Conservation (phyloP, 371 early-diverging fungal species). For the Basidiobolus heterosporus region DNA sequence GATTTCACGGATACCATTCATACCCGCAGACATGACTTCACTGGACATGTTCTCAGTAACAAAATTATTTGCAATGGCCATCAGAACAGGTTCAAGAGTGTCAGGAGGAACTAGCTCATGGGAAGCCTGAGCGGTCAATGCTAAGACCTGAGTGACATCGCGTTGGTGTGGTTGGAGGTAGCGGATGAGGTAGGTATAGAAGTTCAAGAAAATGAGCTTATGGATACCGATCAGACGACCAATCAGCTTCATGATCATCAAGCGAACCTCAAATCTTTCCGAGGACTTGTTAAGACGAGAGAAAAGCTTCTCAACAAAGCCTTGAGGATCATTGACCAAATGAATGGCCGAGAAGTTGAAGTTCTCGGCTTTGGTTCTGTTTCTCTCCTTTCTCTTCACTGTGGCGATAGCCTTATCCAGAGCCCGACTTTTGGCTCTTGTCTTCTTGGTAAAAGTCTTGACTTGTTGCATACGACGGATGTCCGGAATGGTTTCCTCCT, state of each 20-base stretch:
- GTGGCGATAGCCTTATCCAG: conserved; percentile 56
- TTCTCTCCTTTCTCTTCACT: conserved; percentile 45
- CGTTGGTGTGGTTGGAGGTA: conserved; percentile 86
- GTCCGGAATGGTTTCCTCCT: conserved; percentile 25
- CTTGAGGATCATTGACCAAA: conserved; percentile 87
- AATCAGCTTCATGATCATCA: conserved; percentile 80
- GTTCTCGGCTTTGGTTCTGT: conserved; percentile 44
- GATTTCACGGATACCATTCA: conserved; percentile 89
- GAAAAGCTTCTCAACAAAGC: conserved; percentile 82
- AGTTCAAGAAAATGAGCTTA: conserved; percentile 68
- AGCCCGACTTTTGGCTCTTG: conserved; percentile 47
- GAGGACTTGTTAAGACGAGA: conserved; percentile 39
- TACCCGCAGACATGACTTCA: conserved; percentile 85
- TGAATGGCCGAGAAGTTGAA: conserved; percentile 88
- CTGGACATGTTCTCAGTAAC: conserved; percentile 73
- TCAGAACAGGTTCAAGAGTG: conserved; percentile 60
- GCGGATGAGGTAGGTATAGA: conserved; percentile 75
- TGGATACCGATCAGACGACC: conserved; percentile 88
- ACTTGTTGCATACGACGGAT: conserved; percentile 57
- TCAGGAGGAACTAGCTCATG: conserved; percentile 90
- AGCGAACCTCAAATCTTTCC: conserved; percentile 72
- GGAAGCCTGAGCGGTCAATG: conserved; percentile 73
- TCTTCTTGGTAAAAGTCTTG: conserved; percentile 64
- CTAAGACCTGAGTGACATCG: conserved; percentile 84
- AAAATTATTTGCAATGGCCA: conserved; percentile 87